A percentile compares a stretch with the other conserved stretches of the same genome.
These are phyloP conservation scores for Cladobotryum protrusum DNA, from an alignment of 2,329 filamentous ascomycete genomes.

Conservation along the genomic window DNA sequence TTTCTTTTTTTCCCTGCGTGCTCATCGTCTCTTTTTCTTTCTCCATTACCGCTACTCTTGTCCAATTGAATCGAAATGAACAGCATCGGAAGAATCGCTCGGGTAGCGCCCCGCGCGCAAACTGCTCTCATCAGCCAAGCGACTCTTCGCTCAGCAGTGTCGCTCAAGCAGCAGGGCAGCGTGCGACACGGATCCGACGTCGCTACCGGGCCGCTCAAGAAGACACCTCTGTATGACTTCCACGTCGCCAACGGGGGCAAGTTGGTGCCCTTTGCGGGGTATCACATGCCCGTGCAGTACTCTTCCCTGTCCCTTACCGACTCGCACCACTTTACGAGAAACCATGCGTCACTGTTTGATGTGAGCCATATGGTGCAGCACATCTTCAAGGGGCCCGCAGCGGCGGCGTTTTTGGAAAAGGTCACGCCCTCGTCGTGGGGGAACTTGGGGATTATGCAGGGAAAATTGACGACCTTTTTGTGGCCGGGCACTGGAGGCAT, in stretches of 20 bases:
- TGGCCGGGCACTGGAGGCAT: slow-evolving; percentile 80
- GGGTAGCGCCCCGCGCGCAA: slow-evolving; percentile 24
- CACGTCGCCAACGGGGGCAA: slow-evolving; percentile 76
- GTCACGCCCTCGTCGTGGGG: slow-evolving; percentile 73
- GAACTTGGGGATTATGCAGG: slow-evolving; percentile 58
- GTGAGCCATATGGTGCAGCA: slow-evolving; percentile 97
- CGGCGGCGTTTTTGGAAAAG: slow-evolving; percentile 72
- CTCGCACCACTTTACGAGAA: slow-evolving; percentile 84
- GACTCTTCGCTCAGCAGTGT: slow-evolving; percentile 10
- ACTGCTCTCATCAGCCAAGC: slow-evolving; percentile 17
- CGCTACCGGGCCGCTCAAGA: slow-evolving; percentile 36
- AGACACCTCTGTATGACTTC: slow-evolving; percentile 72
- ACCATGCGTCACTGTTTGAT: slow-evolving; percentile 87
- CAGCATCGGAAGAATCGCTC: slow-evolving; percentile 24
- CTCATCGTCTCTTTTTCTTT: slow-evolving; percentile 7
- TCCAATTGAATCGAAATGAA: slow-evolving; percentile 21
- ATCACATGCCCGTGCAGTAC: slow-evolving; percentile 90
- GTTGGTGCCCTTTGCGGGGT: slow-evolving; percentile 95
- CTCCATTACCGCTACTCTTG: not conserved
- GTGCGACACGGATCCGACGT: slow-evolving; percentile 24
- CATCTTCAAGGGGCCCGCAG: slow-evolving; percentile 72
- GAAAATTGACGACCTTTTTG: slow-evolving; percentile 78
- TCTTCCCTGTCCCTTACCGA: slow-evolving; percentile 67
- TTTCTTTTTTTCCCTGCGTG: slow-evolving; percentile 10
- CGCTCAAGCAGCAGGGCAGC: slow-evolving; percentile 14